Evolutionary conservation across 176 grass and related monocot genomes (phyloP), one percentile per base, ranked within the genome.

Genomic region (Ensete glaucum): DNA sequence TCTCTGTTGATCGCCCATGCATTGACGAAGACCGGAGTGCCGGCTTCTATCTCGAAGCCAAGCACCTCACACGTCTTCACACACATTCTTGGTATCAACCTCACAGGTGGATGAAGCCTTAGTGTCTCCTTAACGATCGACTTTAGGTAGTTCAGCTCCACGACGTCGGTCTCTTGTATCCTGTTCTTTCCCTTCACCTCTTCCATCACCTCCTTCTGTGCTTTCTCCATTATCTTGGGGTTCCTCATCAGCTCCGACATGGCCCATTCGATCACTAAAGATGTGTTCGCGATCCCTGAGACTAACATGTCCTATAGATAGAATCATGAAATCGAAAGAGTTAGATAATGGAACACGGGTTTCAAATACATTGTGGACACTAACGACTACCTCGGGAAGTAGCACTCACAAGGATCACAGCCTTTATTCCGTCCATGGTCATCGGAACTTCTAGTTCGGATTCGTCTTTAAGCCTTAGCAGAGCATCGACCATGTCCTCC

Each of bases 401-500:
- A 3, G 54, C 54, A 56, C 83, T 53, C 77, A 87, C 81, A 1
- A 89, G 67, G n/a, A 92, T 82, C 68, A 85, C 76, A 59, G 79
- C 79, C 81, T 89, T 89, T 54, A 92, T 80, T 2, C 29, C 80
- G 62, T 71, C 79, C 26, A 84, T 59, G 76, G 53, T 71, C 1
- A 92, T 74, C 4, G 83, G 51, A 72, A 92, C 80, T 0, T 69
- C 79, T 5, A 78, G 79, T 48, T 81, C 73, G 0, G 79, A 79
- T 62, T 89, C 77, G 50, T 81, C 90, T 52, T 84, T 85, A 11
- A 82, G 50, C 10, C 51, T 83, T 50, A 92, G 12, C 21, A 92
- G 82, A 60, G 84, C 81, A 53, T 86, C 81, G 55, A 84, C 67
- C 20, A 88, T 64, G 77, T 92, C 81, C 16, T 54, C 53, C 73